phyloP scores from a whole-genome alignment of 2,329 filamentous ascomycete genomes.

The Sarocladium oryzae region DNA sequence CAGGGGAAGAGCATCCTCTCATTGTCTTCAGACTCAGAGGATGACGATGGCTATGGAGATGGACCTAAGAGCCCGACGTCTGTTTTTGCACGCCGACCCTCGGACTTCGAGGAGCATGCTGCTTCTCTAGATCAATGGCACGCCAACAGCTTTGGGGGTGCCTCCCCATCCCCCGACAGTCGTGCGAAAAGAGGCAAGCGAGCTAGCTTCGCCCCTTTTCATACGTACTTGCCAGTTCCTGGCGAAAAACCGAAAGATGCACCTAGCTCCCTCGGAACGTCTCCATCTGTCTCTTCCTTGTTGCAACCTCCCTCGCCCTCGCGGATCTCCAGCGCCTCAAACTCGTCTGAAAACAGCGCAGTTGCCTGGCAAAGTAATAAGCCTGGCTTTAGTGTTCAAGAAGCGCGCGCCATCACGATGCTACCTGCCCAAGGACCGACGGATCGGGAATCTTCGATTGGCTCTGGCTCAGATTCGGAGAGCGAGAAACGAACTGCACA shows the following conservation, averaged over 20 bases:
- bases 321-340: slow-evolving; percentile 23
- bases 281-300: neutral
- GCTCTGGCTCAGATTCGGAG: slow-evolving; percentile 17
- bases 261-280: neutral
- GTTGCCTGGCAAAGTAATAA: slow-evolving; percentile 24
- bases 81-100: slow-evolving; percentile 18
- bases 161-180: neutral
- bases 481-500: slow-evolving; percentile 13
- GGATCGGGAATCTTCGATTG: slow-evolving; percentile 9
- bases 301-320: slow-evolving; percentile 18
- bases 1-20: slow-evolving; percentile 50
- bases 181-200: slow-evolving; percentile 21
- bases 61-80: slow-evolving; percentile 20
- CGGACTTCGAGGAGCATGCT: slow-evolving; percentile 15
- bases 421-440: slow-evolving; percentile 22
- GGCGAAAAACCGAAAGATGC: neutral
- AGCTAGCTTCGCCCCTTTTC: slow-evolving; percentile 32
- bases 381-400: slow-evolving; percentile 27
- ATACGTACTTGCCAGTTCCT: slow-evolving; percentile 38
- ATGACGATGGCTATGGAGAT: slow-evolving; percentile 27
- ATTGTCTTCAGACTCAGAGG: slow-evolving; percentile 52
- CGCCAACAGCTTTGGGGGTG: neutral
- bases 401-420: slow-evolving; percentile 33
- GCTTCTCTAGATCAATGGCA: slow-evolving; percentile 2
- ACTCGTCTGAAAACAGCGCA: slow-evolving; percentile 29